Evolutionary conservation across 2,329 filamentous ascomycete species (phyloP), one percentile per base, ranked within the genome.

Genomic region (Penicillium sp.): DNA sequence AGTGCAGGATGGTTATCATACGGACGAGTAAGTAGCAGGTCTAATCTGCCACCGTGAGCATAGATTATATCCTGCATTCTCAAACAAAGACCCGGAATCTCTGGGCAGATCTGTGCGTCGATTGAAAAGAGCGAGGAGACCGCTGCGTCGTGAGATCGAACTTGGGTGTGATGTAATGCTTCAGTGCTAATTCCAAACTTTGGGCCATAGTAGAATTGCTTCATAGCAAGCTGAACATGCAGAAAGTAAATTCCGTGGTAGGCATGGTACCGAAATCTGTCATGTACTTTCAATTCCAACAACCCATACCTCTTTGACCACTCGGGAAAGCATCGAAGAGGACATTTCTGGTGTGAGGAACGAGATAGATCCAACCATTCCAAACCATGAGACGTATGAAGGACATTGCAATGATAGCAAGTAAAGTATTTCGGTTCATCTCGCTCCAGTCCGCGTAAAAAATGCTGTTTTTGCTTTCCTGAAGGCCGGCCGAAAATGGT

Each of bases 121-220:
- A 4, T 34, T 7, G 43, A 45, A 31, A 31, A 31, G 28, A 31
- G 28, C 8, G 13, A 16, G n/a, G 28, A 14, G 4, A 14, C 9
- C n/a, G n/a, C n/a, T n/a, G n/a, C n/a, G n/a, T n/a, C n/a, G 10
- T 6, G 5, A 9, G 6, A 26, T 14, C 10, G 23, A 4, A 32
- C 76, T 50, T 79, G 76, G 26, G 44, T 49, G 31, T 41, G 36
- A 28, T n/a, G 47, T 29, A 29, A 38, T 38, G 26, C 46, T 4
- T 35, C 49, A 40, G 40, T 41, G 37, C 32, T 44, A 10, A 47
- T 36, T 8, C 26, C 28, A 37, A 2, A 38, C 13, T 10, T 16
- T 6, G 11, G 13, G 22, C 44, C 44, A 26, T 16, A 31, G 16
- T 18, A 18, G 24, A 36, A 42, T 31, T 31, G 7, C 23, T 13